Percentiles rank a stretch among this genome's conserved stretches.
phyloP scores from a whole-genome alignment of 495 filamentous ascomycete genomes.

The Geoglossum glabrum region DNA sequence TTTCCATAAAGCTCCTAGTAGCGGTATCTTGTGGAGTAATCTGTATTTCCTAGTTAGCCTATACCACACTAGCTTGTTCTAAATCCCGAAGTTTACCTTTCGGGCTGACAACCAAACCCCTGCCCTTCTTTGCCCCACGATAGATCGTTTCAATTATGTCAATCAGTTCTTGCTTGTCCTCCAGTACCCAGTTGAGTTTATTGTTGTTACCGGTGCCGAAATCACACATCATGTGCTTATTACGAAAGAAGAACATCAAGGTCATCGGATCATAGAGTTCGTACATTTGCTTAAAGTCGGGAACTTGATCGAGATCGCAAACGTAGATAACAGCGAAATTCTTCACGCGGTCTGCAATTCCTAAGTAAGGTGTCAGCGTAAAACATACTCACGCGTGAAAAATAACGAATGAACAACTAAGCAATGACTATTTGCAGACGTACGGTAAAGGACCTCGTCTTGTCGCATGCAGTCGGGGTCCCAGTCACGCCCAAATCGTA shows the following conservation, averaged over 20 bases:
- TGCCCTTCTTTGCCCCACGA: conserved; percentile 87
- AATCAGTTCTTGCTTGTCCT: conserved; percentile 97
- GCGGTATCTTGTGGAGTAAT: conserved; percentile 69
- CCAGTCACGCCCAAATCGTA: conserved; percentile 72
- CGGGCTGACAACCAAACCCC: conserved; percentile 86
- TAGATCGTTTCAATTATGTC: conserved; percentile 98
- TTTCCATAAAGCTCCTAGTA: conserved; percentile 28
- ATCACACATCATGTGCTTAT: conserved; percentile 99
- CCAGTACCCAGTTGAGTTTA: conserved; percentile 89
- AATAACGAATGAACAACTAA: not conserved
- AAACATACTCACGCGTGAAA: not conserved
- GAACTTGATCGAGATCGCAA: conserved; percentile 88
- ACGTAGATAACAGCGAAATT: conserved; percentile 92
- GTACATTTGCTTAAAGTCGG: conserved; percentile 95
- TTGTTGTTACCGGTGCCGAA: conserved; percentile 98
- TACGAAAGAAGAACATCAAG: conserved; percentile 82
- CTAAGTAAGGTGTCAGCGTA: conserved; percentile 4
- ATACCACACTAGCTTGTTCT: not conserved
- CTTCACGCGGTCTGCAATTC: conserved; percentile 65
- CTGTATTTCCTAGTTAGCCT: conserved; percentile 18
- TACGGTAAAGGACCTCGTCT: conserved; percentile 80
- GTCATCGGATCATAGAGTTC: conserved; percentile 41
- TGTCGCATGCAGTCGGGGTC: conserved; percentile 73
- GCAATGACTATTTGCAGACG: conserved; percentile 6
- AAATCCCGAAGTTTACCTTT: conserved; percentile 34